Evolutionary conservation across 257 asterid species (phyloP), one percentile per base, ranked within the genome.

Genomic region (Petunia axillaris): DNA sequence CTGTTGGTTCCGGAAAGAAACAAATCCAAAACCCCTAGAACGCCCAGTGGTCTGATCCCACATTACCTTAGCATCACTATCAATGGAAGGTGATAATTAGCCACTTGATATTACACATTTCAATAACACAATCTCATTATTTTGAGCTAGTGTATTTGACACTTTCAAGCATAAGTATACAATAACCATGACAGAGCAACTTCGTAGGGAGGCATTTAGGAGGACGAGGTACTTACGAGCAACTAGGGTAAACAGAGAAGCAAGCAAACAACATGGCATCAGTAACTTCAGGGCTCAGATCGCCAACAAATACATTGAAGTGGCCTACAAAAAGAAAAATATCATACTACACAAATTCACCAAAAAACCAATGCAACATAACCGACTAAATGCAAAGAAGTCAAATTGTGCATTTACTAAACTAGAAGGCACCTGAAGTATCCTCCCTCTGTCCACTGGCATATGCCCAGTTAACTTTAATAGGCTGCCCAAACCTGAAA

Each of bases 11-110:
- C 99, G 86, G 87, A 95, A 95, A 86, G 99, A 92, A 57, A 95
- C 99, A 87, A 95, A 95, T 78, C 99, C 99, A 80, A 87, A 95
- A 4, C 99, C 99, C 90, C 98, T 94, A 48, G 98, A 94, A 57
- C 96, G 98, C 77, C 96, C 97, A 77, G 97, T 94, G 85, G 89
- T 90, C 87, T 94, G 98, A 89, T 94, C 98, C 98, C 98, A 94
- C 97, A 94, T 93, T 74, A 94, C 98, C 89, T 93, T 89, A 41
- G 97, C 98, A 89, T 93, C 98, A 85, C 98, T 95, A 80, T 13
- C 46, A 50, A 52, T 73, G 11, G 62, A 62, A 50, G 50, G 41
- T 60, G 63, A 50, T 14, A 73, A 73, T 73, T 73, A 73, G 62
- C 78, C 60, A 71, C 43, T 16, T 15, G 55, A 46, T 44, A 48